These are phyloP conservation scores for Entomortierella beljakovae DNA, from an alignment of 192 early-diverging fungal species.

Conservation along the genomic window DNA sequence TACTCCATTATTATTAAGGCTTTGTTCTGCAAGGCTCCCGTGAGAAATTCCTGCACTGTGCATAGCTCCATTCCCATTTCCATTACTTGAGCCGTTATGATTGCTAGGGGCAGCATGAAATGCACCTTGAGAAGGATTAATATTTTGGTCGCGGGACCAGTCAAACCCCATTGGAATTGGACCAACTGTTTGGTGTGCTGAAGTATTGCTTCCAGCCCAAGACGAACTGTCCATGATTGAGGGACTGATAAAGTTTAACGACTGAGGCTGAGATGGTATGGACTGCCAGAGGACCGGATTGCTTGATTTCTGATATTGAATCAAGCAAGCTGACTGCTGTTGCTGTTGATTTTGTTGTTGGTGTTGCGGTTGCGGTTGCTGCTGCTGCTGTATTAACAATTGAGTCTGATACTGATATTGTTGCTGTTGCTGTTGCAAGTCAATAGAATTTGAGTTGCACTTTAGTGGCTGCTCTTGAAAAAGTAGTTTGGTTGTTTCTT, in stretches of 20 bases:
- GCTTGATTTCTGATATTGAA: conserved; percentile 11
- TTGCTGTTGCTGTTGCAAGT: neutral
- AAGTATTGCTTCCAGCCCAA: conserved; percentile 34
- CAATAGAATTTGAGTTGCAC: neutral
- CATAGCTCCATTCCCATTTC: conserved; percentile 12
- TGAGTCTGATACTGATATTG: too few species aligned
- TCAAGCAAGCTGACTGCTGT: neutral
- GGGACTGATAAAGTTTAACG: conserved; percentile 5
- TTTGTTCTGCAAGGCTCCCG: conserved; percentile 14
- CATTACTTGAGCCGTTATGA: conserved; percentile 20
- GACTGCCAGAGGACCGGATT: conserved; percentile 27
- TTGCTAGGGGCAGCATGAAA: conserved; percentile 27
- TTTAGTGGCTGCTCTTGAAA: conserved; percentile 8
- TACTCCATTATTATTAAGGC: conserved; percentile 7
- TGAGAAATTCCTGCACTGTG: neutral
- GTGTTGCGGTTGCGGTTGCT: neutral
- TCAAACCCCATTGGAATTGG: conserved; percentile 48
- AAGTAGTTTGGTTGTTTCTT: neutral
- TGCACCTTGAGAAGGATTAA: conserved; percentile 18
- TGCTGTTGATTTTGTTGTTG: conserved; percentile 3
- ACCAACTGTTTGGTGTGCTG: conserved; percentile 34
- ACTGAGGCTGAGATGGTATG: conserved; percentile 9
- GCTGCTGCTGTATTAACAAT: neutral
- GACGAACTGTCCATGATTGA: conserved; percentile 45
- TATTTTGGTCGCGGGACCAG: conserved; percentile 42